Evolutionary conservation across 129 eudicot species (phyloP), one percentile per base, ranked within the genome.

Genomic region (Silybum marianum): DNA sequence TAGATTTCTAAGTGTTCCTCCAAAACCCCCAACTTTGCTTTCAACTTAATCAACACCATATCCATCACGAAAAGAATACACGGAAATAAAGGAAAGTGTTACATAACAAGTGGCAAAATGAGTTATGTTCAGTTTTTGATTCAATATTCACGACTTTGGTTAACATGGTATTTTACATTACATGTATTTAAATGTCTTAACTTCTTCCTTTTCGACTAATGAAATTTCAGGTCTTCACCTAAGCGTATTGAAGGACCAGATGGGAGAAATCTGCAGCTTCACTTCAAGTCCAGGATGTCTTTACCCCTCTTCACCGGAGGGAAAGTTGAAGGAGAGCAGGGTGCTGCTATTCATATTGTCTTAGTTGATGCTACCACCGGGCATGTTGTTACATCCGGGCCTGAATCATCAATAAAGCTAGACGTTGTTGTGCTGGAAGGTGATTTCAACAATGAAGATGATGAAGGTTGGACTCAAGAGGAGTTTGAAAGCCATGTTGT

Each of bases 291-390:
- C 46, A 84, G 96, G 71, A 85, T 93, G 71, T 91, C 98, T 76
- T 83, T 93, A 65, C 98, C 98, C n/a, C 90, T 93, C 22, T 93
- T 90, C 85, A 93, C 98, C 2, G 98, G 98, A 18, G 98, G 93
- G 13, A 93, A 93, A 91, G 98, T 93, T n/a, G 98, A 93, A 89
- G 98, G 98, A 42, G 98, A 93, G 83, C 98, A 91, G 78, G 96
- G 98, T 78, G 96, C 96, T 73, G 79, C 98, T 9, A 91, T 93
- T 65, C 98, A 93, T 80, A 84, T 93, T 44, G 93, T 93, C 72
- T 75, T 93, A 26, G 23, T 89, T 77, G 98, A 93, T 86, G 88
- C 87, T 28, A 91, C 82, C 78, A 88, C 94, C 0, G 91, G 96
- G 13, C 94, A 79, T 78, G 91, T 89, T 23, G 87, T 93, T 24